A percentile compares a stretch with the other conserved stretches of the same genome.
Conservation (phyloP, 495 filamentous ascomycete species). For the Xylaria castorea region DNA sequence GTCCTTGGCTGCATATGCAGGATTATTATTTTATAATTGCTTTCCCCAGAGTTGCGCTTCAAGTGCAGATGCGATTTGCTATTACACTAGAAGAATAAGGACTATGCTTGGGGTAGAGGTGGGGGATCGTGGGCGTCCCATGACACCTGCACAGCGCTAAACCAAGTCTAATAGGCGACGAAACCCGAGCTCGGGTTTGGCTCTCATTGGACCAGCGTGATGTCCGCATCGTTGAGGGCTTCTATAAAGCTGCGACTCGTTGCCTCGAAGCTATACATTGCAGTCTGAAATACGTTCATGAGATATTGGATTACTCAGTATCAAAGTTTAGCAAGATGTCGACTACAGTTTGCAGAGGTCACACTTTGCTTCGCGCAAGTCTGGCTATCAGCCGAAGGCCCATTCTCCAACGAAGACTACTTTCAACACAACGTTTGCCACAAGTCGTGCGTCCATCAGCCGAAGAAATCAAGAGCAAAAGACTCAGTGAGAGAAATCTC, state of each 20-base stretch:
- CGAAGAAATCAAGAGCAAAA: conserved; percentile 28
- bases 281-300: too few species aligned
- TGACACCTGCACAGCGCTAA: conserved; percentile 19
- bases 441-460: conserved; percentile 29
- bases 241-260: conserved; percentile 21
- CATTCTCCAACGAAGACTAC: conserved; percentile 1
- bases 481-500: conserved; percentile 48
- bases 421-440: conserved; percentile 16
- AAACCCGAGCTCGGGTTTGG: conserved; percentile 28
- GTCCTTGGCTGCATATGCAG: neutral
- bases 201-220: conserved; percentile 15
- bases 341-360: neutral
- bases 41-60: neutral
- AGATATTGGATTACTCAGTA: neutral
- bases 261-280: conserved; percentile 2
- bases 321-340: conserved; percentile 12
- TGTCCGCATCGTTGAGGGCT: neutral
- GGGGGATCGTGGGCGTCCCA: conserved; percentile 14
- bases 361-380: conserved; percentile 6
- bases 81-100: neutral
- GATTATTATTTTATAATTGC: neutral
- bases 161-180: neutral
- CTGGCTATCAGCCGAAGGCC: neutral
- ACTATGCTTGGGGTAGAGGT: neutral
- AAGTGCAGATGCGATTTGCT: neutral